These are phyloP conservation scores for Kuraishia cidri DNA, from an alignment of 805 yeast species.

Conservation along the genomic window DNA sequence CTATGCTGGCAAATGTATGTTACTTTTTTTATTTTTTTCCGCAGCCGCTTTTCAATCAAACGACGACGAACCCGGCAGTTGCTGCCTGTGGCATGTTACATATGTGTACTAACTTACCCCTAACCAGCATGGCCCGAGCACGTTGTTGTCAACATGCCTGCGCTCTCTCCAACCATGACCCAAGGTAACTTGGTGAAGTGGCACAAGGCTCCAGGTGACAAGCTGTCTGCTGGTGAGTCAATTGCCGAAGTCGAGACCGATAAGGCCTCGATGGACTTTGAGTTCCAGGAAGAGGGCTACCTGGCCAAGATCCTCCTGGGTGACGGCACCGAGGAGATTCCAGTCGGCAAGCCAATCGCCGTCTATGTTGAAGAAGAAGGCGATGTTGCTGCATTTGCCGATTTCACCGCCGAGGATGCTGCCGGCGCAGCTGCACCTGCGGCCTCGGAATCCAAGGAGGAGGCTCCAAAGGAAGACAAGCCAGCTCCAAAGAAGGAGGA, in stretches of 20 bases:
- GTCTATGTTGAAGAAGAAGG: conserved; percentile 84
- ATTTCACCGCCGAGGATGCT: conserved; percentile 79
- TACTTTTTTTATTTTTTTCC: conserved; percentile 3
- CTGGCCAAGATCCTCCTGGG: conserved; percentile 80
- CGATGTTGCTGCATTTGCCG: conserved; percentile 83
- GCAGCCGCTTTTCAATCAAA: conserved; percentile 3
- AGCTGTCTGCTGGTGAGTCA: conserved; percentile 84
- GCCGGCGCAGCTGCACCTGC: conserved; percentile 39
- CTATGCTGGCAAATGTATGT: conserved; percentile 11
- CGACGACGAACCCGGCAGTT: too few relatives aligned
- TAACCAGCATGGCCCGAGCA: conserved; percentile 35
- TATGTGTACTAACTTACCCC: conserved; percentile 1
- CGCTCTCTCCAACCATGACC: conserved; percentile 99
- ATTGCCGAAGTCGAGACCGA: conserved; percentile 97
- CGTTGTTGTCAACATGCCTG: conserved; percentile 93
- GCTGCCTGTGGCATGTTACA: too few relatives aligned
- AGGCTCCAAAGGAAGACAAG: conserved; percentile 10
- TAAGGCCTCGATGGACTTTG: conserved; percentile 96
- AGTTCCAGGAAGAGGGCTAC: conserved; percentile 94
- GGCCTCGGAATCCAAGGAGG: conserved; percentile 31
- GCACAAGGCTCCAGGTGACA: conserved; percentile 87
- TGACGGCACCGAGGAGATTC: conserved; percentile 82
- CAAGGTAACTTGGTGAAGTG: conserved; percentile 88
- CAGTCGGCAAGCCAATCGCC: conserved; percentile 94
- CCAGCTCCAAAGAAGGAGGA: conserved; percentile 22